phyloP scores from a whole-genome alignment of 2,329 filamentous ascomycete genomes.

The Pseudogymnoascus sp. region DNA sequence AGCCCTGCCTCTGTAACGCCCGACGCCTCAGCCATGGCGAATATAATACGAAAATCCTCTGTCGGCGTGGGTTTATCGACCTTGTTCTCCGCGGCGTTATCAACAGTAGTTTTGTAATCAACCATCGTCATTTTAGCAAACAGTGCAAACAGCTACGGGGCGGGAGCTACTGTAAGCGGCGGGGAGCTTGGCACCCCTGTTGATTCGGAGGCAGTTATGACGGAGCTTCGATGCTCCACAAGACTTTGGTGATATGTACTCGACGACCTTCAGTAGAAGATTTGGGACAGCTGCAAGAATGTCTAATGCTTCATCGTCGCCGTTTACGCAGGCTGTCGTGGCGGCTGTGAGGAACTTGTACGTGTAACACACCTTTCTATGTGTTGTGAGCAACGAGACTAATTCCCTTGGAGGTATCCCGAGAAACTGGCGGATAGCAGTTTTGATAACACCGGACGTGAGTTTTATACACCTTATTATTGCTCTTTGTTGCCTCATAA shows the following conservation, averaged over 20 bases:
- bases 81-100: conserved; percentile 17
- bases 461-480: conserved; percentile 11
- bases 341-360: conserved; percentile 73
- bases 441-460: conserved; percentile 91
- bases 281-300: conserved; percentile 19
- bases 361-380: conserved; percentile 30
- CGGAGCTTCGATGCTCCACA: conserved; percentile 1
- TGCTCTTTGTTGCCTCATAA: neutral
- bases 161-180: conserved; percentile 10
- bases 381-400: conserved; percentile 14
- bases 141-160: conserved; percentile 29
- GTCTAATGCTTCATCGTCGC: conserved; percentile 22
- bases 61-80: conserved; percentile 22
- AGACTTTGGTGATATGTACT: conserved; percentile 1
- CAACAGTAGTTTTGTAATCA: conserved; percentile 23
- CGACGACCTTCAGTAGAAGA: conserved; percentile 8
- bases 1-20: conserved; percentile 69
- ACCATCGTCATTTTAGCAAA: conserved; percentile 36
- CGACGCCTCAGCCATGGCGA: conserved; percentile 47
- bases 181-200: conserved; percentile 11
- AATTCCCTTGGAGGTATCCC: conserved; percentile 60
- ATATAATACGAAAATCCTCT: conserved; percentile 26
- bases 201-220: neutral
- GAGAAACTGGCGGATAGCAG: conserved; percentile 80
- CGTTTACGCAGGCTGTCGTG: conserved; percentile 63